phyloP scores from a whole-genome alignment of 768 basidiomycete species.

The Bullera alba region DNA sequence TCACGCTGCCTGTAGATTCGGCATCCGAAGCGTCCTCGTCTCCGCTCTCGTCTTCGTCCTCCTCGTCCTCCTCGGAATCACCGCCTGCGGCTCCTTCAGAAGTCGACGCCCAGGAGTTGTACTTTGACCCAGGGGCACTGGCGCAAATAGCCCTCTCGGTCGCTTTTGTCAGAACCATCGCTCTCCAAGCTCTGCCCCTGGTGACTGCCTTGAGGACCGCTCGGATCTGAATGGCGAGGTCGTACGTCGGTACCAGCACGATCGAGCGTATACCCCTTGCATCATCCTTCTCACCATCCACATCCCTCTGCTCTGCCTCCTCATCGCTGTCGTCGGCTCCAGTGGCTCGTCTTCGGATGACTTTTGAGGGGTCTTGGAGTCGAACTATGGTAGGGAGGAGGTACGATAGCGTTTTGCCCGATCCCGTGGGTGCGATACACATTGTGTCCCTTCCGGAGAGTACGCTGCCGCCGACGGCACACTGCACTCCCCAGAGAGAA shows the following conservation, averaged over 20 bases:
- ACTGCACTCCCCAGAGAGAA: constrained; percentile 41
- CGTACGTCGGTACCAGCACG: constrained; percentile 83
- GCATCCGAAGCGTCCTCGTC: constrained; percentile 41
- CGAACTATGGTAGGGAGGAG: constrained; percentile 66
- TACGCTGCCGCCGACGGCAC: constrained; percentile 32
- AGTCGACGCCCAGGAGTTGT: not conserved
- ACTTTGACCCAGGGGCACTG: constrained; percentile 14
- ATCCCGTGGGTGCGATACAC: constrained; percentile 94
- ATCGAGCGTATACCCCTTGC: constrained; percentile 68
- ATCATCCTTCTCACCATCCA: constrained; percentile 40
- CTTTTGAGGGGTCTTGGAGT: constrained; percentile 32
- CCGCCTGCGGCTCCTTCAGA: too few species aligned
- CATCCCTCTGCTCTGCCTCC: not conserved
- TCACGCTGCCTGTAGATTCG: constrained; percentile 10
- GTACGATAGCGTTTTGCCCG: constrained; percentile 92
- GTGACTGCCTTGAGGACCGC: constrained; percentile 79
- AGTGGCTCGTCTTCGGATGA: constrained; percentile 26
- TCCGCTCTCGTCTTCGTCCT: constrained; percentile 51
- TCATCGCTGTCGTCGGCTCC: constrained; percentile 1
- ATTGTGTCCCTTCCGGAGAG: constrained; percentile 63
- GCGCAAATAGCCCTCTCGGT: constrained; percentile 65
- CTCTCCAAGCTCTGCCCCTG: constrained; percentile 61
- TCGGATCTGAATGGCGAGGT: constrained; percentile 90
- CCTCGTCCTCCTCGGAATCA: not conserved
- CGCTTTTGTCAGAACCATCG: constrained; percentile 78